Evolutionary conservation across 768 basidiomycete species (phyloP).

Genomic region (Kwoniella sp.): DNA sequence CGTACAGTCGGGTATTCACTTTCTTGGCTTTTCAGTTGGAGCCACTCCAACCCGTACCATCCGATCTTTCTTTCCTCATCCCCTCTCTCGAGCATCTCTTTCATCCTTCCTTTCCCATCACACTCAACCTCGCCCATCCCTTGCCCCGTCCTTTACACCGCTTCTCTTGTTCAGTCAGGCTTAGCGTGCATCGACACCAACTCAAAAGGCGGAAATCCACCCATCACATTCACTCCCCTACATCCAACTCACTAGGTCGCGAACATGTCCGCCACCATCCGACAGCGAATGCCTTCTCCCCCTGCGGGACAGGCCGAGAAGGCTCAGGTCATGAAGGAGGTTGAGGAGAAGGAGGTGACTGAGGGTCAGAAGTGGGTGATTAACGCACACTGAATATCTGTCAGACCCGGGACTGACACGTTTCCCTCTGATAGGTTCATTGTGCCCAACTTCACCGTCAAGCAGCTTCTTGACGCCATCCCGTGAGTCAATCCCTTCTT

Average conservation of each 20-base stretch:
- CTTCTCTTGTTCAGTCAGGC: neutral
- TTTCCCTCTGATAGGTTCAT: conserved; percentile 41
- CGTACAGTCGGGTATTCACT: too few species aligned
- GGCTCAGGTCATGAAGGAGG: conserved; percentile 34
- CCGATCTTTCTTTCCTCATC: too few species aligned
- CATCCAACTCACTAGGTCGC: neutral
- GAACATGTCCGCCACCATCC: conserved; percentile 19
- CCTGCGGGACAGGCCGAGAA: conserved; percentile 31
- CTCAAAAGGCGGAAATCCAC: neutral
- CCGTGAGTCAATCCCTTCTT: conserved; percentile 52
- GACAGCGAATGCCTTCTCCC: conserved; percentile 28
- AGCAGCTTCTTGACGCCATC: conserved; percentile 76
- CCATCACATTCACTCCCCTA: too few species aligned
- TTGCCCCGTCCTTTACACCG: neutral
- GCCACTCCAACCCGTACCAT: too few species aligned
- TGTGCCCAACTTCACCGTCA: conserved; percentile 81
- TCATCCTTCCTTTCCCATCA: neutral
- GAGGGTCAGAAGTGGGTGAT: conserved; percentile 39
- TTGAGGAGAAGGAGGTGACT: conserved; percentile 38
- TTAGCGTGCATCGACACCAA: too few species aligned
- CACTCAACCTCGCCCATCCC: too few species aligned
- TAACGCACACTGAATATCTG: too few species aligned
- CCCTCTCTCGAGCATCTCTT: too few species aligned
- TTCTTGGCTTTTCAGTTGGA: too few species aligned
- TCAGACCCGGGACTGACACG: neutral